These are phyloP conservation scores for Mycena galericulata DNA, from an alignment of 768 basidiomycete species.

Conservation along the genomic window DNA sequence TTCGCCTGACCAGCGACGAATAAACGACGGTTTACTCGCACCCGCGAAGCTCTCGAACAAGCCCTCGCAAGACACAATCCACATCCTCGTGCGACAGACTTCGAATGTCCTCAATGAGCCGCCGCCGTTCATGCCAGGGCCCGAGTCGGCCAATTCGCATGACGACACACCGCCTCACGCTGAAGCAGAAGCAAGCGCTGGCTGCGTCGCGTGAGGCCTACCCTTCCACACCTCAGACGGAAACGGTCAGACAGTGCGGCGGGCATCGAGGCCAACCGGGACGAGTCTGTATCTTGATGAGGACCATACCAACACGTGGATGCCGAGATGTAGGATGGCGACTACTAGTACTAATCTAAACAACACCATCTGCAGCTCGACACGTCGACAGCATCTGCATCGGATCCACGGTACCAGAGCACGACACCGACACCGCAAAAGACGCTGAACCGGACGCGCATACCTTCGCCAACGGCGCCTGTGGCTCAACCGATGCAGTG, in stretches of 20 bases:
- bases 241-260: conserved; percentile 77
- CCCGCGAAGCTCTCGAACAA: conserved; percentile 12
- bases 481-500: conserved; percentile 45
- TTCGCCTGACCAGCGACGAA: conserved; percentile 44
- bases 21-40: conserved; percentile 45
- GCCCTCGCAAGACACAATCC: conserved; percentile 39
- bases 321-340: conserved; percentile 62
- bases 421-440: conserved; percentile 43
- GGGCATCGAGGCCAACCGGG: conserved; percentile 62
- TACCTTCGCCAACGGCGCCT: conserved; percentile 34
- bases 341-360: conserved; percentile 47
- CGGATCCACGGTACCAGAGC: conserved; percentile 31
- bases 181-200: conserved; percentile 49
- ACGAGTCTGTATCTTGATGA: conserved; percentile 80
- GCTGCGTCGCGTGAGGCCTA: conserved; percentile 36
- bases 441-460: conserved; percentile 35
- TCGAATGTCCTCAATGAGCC: conserved; percentile 72
- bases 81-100: conserved; percentile 48
- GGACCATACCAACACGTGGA: conserved; percentile 68
- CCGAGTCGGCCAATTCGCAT: conserved; percentile 57
- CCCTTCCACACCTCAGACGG: conserved; percentile 46
- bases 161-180: conserved; percentile 58
- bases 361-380: conserved; percentile 42
- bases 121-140: conserved; percentile 65
- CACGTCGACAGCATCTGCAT: conserved; percentile 8